Base-by-base conservation (phyloP, 768 basidiomycete genomes). In the Russula virescens region DNA sequence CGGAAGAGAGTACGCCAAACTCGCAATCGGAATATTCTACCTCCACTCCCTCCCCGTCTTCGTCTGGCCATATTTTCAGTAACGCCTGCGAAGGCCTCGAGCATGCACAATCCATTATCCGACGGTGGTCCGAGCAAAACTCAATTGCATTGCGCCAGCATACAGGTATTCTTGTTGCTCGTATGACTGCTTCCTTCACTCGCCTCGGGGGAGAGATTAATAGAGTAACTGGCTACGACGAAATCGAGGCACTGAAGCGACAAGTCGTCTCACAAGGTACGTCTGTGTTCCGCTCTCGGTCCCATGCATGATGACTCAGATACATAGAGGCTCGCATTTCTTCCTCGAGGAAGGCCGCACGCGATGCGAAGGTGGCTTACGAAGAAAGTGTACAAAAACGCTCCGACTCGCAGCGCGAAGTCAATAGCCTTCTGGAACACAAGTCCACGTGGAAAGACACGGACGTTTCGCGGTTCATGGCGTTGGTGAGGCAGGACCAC, bases 201-300 rank as follows among this genome's bases (percentile, higher is more conserved):
- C 80, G 85, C 68, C 79, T 96, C 2, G 94, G 93, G n/a, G 75
- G 80, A 26, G 83, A 89, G 69, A 76, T 98, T 61, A 98, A 95
- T 71, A 85, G 83, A 63, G 84, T 91, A 21, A 94, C 95, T 9
- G 97, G 97, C 0, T 99, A 99, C 68, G 88, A 89, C 66, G 85
- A 87, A 69, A 95, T 97, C 45, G 93, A 97, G 67, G 80, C 79
- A 18, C 74, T 96, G 63, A 94, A 95, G n/a, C n/a, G n/a, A n/a
- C n/a, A n/a, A n/a, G n/a, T n/a, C n/a, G n/a, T n/a, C n/a, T n/a
- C n/a, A n/a, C n/a, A n/a, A n/a, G n/a, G n/a, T n/a, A n/a, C n/a
- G n/a, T n/a, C n/a, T n/a, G n/a, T n/a, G n/a, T n/a, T 74, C 75
- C 2, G 26, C n/a, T 42, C 53, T 62, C n/a, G n/a, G n/a, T n/a